A percentile compares a stretch with the other conserved stretches of the same genome.
Evolutionary conservation across 108 stramenopile species (phyloP).

Genomic region (Parmales sp.): DNA sequence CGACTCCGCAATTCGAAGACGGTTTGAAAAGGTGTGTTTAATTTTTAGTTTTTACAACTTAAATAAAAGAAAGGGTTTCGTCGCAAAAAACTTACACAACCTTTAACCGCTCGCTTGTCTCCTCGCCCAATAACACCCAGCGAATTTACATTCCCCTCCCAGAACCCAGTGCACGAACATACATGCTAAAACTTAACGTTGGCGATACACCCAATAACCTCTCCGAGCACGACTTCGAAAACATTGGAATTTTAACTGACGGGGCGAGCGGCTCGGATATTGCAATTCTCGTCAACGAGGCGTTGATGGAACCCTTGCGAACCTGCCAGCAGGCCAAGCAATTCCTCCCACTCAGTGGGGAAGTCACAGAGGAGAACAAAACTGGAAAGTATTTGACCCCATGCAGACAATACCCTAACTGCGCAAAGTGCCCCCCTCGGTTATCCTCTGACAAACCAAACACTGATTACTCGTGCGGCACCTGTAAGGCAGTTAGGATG

Average conservation of each 20-base stretch:
- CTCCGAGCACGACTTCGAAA: conserved; percentile 67
- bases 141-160: conserved; percentile 98
- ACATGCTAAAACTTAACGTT: conserved; percentile 84
- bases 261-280: conserved; percentile 90
- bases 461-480: conserved; percentile 65
- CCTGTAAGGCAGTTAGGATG: conserved; percentile 81
- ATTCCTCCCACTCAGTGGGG: no score
- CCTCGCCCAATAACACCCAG: no score
- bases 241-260: conserved; percentile 62
- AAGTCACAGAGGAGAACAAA: conserved; percentile 16
- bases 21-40: conserved; percentile 99
- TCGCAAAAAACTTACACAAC: no score
- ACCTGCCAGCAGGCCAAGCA: conserved; percentile 89
- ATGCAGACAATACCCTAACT: conserved; percentile 75
- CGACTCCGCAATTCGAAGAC: conserved; percentile 97
- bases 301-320: conserved; percentile 91
- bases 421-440: conserved; percentile 79
- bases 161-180: conserved; percentile 65
- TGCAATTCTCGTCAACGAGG: conserved; percentile 88
- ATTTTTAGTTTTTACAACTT: no score
- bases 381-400: conserved; percentile 51
- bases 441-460: conserved; percentile 48
- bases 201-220: conserved; percentile 80
- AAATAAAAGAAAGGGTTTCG: no score
- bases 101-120: no score